Percentiles rank a stretch among this genome's conserved stretches.
These are phyloP conservation scores for Seiridium unicorne DNA, from an alignment of 2,329 filamentous ascomycete genomes.

Conservation along the genomic window DNA sequence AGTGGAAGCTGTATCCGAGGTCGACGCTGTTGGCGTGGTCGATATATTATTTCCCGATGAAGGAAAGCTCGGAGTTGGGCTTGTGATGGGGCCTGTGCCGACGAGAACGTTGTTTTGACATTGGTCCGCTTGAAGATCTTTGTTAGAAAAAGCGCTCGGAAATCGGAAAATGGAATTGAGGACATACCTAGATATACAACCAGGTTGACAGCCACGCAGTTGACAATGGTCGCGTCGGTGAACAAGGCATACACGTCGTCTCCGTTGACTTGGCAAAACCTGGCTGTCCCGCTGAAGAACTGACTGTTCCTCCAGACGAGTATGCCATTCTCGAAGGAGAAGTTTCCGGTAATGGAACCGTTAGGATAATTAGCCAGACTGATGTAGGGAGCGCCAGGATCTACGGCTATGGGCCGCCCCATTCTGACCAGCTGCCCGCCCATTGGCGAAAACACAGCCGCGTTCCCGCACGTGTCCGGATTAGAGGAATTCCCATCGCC, in stretches of 20 bases:
- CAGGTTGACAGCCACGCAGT: slow-evolving; percentile 12
- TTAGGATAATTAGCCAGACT: slow-evolving; percentile 8
- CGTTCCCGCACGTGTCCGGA: slow-evolving; percentile 1
- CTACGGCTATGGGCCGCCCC: slow-evolving; percentile 11
- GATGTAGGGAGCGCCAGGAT: slow-evolving; percentile 13
- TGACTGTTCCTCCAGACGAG: slow-evolving; percentile 14
- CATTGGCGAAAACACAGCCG: slow-evolving; percentile 11
- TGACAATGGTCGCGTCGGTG: slow-evolving; percentile 10
- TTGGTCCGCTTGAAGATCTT: neutral
- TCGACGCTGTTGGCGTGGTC: neutral
- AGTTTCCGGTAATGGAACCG: slow-evolving; percentile 11
- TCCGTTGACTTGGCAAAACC: slow-evolving; percentile 12
- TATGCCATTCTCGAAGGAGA: slow-evolving; percentile 11
- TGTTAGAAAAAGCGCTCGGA: neutral
- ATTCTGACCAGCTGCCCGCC: slow-evolving; percentile 10
- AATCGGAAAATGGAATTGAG: neutral
- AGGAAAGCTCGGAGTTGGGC: neutral
- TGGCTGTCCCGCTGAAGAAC: slow-evolving; percentile 14
- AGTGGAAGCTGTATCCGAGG: neutral
- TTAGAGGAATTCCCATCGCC: neutral
- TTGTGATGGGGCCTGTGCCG: neutral
- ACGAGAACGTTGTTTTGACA: neutral
- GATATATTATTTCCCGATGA: neutral
- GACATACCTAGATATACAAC: slow-evolving; percentile 15
- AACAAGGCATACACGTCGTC: slow-evolving; percentile 16